Conservation (phyloP, 345 rosid species). For the Bruguiera sexangula region DNA sequence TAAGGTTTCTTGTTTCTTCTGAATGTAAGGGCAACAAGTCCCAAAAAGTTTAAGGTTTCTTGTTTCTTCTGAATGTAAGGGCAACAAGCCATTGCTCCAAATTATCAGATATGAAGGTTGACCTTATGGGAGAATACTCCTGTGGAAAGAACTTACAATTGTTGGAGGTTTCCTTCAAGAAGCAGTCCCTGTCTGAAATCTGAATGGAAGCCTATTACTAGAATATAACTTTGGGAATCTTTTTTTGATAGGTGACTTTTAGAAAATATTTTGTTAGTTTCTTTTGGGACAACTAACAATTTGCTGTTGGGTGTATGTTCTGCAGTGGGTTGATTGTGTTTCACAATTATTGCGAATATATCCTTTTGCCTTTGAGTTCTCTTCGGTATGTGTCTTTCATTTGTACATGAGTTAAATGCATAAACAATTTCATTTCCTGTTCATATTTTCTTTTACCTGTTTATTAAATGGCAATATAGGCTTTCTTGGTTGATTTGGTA, state of each 20-base stretch:
- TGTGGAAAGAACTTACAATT: too few relatives aligned
- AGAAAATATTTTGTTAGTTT: not conserved
- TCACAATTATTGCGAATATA: constrained; percentile 88
- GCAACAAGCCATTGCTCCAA: too few relatives aligned
- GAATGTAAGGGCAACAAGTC: too few relatives aligned
- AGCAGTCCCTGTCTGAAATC: too few relatives aligned
- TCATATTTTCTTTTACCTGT: constrained; percentile 11
- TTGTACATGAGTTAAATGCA: constrained; percentile 6
- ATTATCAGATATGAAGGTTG: too few relatives aligned
- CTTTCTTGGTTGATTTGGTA: constrained; percentile 86
- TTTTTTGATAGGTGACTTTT: not conserved
- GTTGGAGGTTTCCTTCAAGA: too few relatives aligned
- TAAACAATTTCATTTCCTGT: constrained; percentile 5
- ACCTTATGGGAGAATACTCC: too few relatives aligned
- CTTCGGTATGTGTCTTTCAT: constrained; percentile 63
- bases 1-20: too few relatives aligned
- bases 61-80: too few relatives aligned
- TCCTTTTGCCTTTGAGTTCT: constrained; percentile 95
- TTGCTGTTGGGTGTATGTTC: constrained; percentile 10
- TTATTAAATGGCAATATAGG: constrained; percentile 41
- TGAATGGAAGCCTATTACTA: too few relatives aligned
- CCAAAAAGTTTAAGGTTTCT: too few relatives aligned
- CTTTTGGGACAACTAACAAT: constrained; percentile 8
- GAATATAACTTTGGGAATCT: not conserved
- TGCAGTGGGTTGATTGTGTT: constrained; percentile 99